These are phyloP conservation scores for Ottelia alismoides DNA, from an alignment of 106 monocot species.

Conservation along the genomic window DNA sequence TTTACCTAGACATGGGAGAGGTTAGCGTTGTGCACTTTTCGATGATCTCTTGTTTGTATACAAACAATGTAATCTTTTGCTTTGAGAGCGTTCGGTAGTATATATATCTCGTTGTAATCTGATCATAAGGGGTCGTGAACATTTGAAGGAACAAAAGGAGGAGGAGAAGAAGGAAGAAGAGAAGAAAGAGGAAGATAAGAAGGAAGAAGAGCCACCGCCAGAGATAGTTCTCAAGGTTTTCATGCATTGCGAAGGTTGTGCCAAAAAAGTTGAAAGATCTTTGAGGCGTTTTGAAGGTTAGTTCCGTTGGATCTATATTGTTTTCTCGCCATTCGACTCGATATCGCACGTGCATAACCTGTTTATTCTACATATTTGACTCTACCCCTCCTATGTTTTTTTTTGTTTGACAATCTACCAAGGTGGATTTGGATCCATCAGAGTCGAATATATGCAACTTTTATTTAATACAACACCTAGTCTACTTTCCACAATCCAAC, in stretches of 20 bases:
- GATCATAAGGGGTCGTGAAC: too few relatives aligned
- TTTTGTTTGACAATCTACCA: neutral
- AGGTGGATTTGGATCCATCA: neutral
- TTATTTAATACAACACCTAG: too few relatives aligned
- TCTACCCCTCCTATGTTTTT: neutral
- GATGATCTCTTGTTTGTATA: neutral
- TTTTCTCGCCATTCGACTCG: too few relatives aligned
- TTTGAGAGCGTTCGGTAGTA: neutral
- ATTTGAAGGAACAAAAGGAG: neutral
- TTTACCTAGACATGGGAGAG: neutral
- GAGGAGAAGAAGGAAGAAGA: slow-evolving; percentile 1
- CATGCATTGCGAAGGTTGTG: slow-evolving; percentile 75
- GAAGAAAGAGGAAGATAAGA: slow-evolving; percentile 3
- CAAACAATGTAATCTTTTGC: neutral
- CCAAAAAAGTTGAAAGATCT: slow-evolving; percentile 43
- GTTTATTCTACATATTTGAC: too few relatives aligned
- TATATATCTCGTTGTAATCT: neutral
- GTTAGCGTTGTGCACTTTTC: neutral
- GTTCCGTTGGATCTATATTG: too few relatives aligned
- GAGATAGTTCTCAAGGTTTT: slow-evolving; percentile 66
- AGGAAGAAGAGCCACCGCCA: slow-evolving; percentile 29
- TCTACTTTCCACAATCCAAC: too few relatives aligned
- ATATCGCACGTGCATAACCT: too few relatives aligned
- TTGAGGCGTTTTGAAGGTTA: slow-evolving; percentile 25
- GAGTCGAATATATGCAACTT: neutral